Evolutionary conservation across 352 stramenopile species (phyloP).

Genomic region (Globisporangium irregulare): DNA sequence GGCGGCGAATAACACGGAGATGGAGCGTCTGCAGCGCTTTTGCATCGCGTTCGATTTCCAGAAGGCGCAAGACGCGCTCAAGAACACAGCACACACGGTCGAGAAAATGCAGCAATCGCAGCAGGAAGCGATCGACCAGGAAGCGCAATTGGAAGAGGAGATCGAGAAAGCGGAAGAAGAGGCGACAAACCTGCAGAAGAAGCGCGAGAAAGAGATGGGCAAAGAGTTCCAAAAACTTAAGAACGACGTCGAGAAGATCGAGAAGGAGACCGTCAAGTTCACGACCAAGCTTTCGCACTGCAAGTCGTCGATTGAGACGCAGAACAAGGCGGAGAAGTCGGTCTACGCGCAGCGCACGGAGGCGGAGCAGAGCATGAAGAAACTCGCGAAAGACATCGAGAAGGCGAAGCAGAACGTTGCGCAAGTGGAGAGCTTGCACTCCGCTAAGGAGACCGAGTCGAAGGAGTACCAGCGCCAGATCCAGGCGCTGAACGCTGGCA

Average conservation of each 20-base stretch:
- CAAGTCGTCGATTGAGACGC: slow-evolving; percentile 66
- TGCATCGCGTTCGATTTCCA: slow-evolving; percentile 96
- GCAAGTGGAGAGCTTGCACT: slow-evolving; percentile 43
- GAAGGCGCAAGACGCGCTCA: slow-evolving; percentile 84
- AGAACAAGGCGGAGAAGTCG: slow-evolving; percentile 52
- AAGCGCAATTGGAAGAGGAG: slow-evolving; percentile 53
- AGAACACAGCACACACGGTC: slow-evolving; percentile 86
- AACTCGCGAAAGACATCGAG: slow-evolving; percentile 84
- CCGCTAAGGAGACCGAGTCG: slow-evolving; percentile 55
- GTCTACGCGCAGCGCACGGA: slow-evolving; percentile 75
- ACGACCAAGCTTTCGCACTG: slow-evolving; percentile 79
- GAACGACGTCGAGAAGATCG: slow-evolving; percentile 73
- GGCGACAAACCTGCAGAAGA: slow-evolving; percentile 73
- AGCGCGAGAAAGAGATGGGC: slow-evolving; percentile 80
- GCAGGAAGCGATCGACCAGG: slow-evolving; percentile 58
- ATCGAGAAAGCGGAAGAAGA: slow-evolving; percentile 84
- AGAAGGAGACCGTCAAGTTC: slow-evolving; percentile 83
- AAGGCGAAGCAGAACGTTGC: slow-evolving; percentile 63
- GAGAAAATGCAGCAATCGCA: slow-evolving; percentile 86
- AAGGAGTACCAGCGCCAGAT: slow-evolving; percentile 83
- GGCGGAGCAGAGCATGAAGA: slow-evolving; percentile 68
- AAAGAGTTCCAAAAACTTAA: slow-evolving; percentile 83
- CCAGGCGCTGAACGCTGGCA: slow-evolving; percentile 82
- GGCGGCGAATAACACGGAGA: slow-evolving; percentile 98
- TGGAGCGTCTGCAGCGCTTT: slow-evolving; percentile 96